Percentiles rank a stretch among this genome's conserved stretches.
phyloP scores from a whole-genome alignment of 2,329 filamentous ascomycete genomes.

The Simplicillium aogashimaense region DNA sequence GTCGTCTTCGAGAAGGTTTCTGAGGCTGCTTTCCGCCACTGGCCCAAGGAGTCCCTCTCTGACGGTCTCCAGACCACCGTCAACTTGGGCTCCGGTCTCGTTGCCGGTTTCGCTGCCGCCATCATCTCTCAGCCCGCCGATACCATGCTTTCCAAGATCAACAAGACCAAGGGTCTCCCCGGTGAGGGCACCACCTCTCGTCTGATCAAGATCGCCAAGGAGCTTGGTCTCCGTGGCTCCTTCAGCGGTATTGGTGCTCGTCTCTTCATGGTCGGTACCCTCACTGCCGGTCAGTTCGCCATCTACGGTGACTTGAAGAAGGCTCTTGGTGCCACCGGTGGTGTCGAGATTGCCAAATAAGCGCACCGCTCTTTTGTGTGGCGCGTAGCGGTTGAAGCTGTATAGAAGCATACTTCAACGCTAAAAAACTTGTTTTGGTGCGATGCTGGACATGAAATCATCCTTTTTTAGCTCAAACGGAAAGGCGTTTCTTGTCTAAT shows the following conservation, averaged over 20 bases:
- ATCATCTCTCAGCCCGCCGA: slow-evolving; percentile 83
- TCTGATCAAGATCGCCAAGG: slow-evolving; percentile 79
- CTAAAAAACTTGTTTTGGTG: slow-evolving; percentile 6
- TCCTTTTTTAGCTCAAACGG: too few relatives aligned
- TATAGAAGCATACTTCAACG: slow-evolving; percentile 9
- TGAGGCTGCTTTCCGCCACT: slow-evolving; percentile 57
- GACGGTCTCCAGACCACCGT: slow-evolving; percentile 63
- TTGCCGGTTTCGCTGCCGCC: slow-evolving; percentile 70
- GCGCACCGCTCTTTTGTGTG: neutral
- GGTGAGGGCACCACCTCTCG: slow-evolving; percentile 75
- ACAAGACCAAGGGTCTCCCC: slow-evolving; percentile 83
- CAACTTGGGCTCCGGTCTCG: slow-evolving; percentile 56
- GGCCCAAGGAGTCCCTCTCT: slow-evolving; percentile 64
- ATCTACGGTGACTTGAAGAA: slow-evolving; percentile 76
- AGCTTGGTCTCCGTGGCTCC: slow-evolving; percentile 70
- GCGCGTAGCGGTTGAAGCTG: slow-evolving; percentile 1
- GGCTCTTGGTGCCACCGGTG: slow-evolving; percentile 59
- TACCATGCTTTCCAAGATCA: slow-evolving; percentile 93
- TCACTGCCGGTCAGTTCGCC: slow-evolving; percentile 75
- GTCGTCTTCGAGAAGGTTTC: slow-evolving; percentile 86
- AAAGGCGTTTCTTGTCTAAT: too few relatives aligned
- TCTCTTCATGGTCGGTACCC: slow-evolving; percentile 54
- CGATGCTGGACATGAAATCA: too few relatives aligned
- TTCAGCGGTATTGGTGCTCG: slow-evolving; percentile 74
- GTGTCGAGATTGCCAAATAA: slow-evolving; percentile 58